Base-by-base conservation (phyloP, 2,329 filamentous ascomycete genomes). In the Fusarium heterosporum region DNA sequence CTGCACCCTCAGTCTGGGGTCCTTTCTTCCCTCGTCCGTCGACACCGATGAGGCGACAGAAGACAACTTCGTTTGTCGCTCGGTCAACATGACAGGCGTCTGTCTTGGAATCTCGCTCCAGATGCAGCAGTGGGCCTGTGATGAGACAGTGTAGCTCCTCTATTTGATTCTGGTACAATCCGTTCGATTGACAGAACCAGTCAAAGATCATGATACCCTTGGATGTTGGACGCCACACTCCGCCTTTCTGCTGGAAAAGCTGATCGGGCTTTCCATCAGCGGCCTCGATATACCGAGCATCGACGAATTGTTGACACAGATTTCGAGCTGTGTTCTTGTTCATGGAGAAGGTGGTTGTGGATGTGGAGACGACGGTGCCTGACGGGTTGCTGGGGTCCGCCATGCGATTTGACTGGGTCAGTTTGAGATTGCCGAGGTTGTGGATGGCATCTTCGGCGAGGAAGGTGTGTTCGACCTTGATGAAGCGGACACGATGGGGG, bases 301-400 rank as follows among this genome's bases (percentile, higher is more conserved):
- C 95, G 62, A 97, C 86, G 73, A 98, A 98, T 40, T 94, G 89
- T 76, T 96, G 93, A 78, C 95, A 98, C 57, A 97, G 93, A 4
- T 93, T 96, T 56, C 93, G 88, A 30, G 96, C 95, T 94, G 98
- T 98, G 76, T 97, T 95, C 79, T 94, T 96, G 50, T 95, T 95
- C 95, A 99, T 99, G 62, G 95, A 97, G 78, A 98, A 99, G 4
- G 95, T 98, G 1, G 96, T 98, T 0, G 95, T 98, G 0, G 96
- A 98, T 0, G 95, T 99, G 0, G 95, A 98, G 2, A 95, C 97
- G 39, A 99, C 95, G 71, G 97, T 97, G 69, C 95, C 88, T 17
- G 93, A 93, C 1, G 94, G 92, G 74, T 98, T 95, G 79, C 97
- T 97, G 30, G 96, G 95, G 74, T 98, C 96, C 2, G 96, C 95